Evolutionary conservation across 2,329 filamentous ascomycete species (phyloP).

Genomic region (Xylariaceae sp.): DNA sequence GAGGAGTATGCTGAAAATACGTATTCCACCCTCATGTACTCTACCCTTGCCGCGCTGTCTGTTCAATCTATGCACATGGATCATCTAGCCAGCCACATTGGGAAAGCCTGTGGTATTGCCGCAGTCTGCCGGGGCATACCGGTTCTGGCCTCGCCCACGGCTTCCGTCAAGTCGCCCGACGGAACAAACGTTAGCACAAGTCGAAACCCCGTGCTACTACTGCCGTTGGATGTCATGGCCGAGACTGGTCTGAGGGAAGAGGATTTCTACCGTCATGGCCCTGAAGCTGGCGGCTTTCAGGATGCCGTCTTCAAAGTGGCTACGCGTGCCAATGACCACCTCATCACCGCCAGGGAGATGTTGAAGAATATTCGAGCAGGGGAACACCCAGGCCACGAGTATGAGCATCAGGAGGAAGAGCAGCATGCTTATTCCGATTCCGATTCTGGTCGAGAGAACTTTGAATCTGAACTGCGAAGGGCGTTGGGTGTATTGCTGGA

Average conservation of each 20-base stretch:
- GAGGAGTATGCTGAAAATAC: slow-evolving; percentile 93
- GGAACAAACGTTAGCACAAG: slow-evolving; percentile 38
- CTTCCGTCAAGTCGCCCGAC: slow-evolving; percentile 42
- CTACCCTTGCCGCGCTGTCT: slow-evolving; percentile 74
- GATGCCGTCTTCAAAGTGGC: slow-evolving; percentile 91
- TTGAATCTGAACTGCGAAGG: slow-evolving; percentile 45
- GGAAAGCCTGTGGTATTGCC: slow-evolving; percentile 86
- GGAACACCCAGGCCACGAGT: slow-evolving; percentile 74
- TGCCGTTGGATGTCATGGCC: slow-evolving; percentile 88
- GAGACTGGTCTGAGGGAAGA: slow-evolving; percentile 78
- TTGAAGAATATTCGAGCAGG: slow-evolving; percentile 72
- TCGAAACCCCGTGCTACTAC: slow-evolving; percentile 55
- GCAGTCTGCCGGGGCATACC: slow-evolving; percentile 85
- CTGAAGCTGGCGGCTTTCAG: slow-evolving; percentile 71
- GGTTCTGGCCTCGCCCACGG: slow-evolving; percentile 73
- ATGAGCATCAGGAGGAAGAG: slow-evolving; percentile 78
- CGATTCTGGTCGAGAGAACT: slow-evolving; percentile 35
- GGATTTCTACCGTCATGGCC: slow-evolving; percentile 77
- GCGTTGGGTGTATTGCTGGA: slow-evolving; percentile 80
- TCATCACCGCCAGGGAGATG: slow-evolving; percentile 93
- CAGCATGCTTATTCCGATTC: slow-evolving; percentile 52
- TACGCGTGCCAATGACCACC: slow-evolving; percentile 89
- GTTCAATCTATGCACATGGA: slow-evolving; percentile 80
- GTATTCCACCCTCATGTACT: slow-evolving; percentile 87
- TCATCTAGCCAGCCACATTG: slow-evolving; percentile 90